A percentile compares a stretch with the other conserved stretches of the same genome.
Evolutionary conservation across 257 asterid genomes (phyloP).

Genomic region (Linaria vulgaris): DNA sequence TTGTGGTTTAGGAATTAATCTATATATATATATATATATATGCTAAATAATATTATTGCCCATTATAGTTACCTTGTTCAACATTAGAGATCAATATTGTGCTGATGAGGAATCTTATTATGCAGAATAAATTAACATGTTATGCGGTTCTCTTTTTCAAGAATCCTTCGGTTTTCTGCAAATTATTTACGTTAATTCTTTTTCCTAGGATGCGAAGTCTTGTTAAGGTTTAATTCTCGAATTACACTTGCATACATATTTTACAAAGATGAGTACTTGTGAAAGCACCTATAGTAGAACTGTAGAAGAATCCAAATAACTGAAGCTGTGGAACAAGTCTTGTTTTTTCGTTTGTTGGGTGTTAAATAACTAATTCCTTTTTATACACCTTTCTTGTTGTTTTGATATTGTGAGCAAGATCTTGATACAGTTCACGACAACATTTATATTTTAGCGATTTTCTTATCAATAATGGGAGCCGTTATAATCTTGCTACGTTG

Average conservation of each 20-base stretch:
- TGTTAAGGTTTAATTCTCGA: no score
- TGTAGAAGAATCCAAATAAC: slow-evolving; percentile 10
- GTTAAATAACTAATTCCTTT: slow-evolving; percentile 36
- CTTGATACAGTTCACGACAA: slow-evolving; percentile 19
- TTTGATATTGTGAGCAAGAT: slow-evolving; percentile 13
- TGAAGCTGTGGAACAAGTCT: slow-evolving; percentile 12
- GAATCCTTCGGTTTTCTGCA: no score
- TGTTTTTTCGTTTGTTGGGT: slow-evolving; percentile 12
- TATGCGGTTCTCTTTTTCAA: no score
- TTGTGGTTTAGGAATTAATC: no score
- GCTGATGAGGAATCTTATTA: no score
- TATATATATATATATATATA: no score
- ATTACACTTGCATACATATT: neutral
- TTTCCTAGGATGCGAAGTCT: no score
- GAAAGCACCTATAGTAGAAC: slow-evolving; percentile 10
- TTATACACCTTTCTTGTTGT: slow-evolving; percentile 37
- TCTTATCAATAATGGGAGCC: slow-evolving; percentile 30
- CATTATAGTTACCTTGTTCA: no score
- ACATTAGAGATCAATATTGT: no score
- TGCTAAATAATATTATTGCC: no score
- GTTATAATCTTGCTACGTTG: slow-evolving; percentile 41
- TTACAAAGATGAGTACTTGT: neutral
- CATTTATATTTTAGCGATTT: slow-evolving; percentile 30
- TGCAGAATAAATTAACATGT: no score
- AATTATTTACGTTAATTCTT: no score